Evolutionary conservation across 1,139 yeast genomes (phyloP).

Genomic region (Protomyces arabidopsidicola): DNA sequence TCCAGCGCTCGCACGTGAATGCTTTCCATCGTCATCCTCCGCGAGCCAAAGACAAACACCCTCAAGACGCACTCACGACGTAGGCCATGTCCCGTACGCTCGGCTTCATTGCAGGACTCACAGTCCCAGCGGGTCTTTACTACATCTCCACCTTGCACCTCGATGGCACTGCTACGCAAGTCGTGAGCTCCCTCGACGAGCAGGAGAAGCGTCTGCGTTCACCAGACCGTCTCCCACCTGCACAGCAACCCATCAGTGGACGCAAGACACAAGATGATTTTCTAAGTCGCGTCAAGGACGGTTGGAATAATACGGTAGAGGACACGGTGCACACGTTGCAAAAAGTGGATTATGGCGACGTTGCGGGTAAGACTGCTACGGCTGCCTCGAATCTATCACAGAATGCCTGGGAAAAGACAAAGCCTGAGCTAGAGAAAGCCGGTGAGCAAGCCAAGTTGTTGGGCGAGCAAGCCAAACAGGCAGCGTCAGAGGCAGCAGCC

Average conservation of each 20-base stretch:
- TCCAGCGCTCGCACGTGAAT: not conserved
- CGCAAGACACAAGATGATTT: constrained; percentile 11
- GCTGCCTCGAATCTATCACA: constrained; percentile 3
- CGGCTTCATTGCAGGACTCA: constrained; percentile 21
- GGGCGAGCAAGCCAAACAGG: constrained; percentile 7
- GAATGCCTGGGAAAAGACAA: constrained; percentile 4
- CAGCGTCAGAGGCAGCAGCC: constrained; percentile 9
- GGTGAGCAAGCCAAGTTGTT: not conserved
- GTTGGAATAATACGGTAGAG: constrained; percentile 22
- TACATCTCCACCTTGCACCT: constrained; percentile 20
- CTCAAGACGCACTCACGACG: not conserved
- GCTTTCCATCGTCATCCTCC: not conserved
- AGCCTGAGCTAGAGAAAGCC: constrained; percentile 15
- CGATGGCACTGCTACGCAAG: constrained; percentile 13
- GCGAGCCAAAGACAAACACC: not conserved
- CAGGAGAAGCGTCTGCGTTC: constrained; percentile 8
- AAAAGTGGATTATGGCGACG: constrained; percentile 11
- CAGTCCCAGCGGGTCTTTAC: constrained; percentile 23
- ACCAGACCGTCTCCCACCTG: not conserved
- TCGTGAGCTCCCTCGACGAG: constrained; percentile 15
- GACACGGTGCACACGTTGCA: constrained; percentile 10
- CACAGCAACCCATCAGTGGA: constrained; percentile 3
- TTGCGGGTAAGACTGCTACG: constrained; percentile 4
- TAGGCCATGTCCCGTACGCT: constrained; percentile 15
- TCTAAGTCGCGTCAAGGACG: constrained; percentile 14